Base-by-base conservation (phyloP, 345 rosid genomes). In the Isatis tinctoria region DNA sequence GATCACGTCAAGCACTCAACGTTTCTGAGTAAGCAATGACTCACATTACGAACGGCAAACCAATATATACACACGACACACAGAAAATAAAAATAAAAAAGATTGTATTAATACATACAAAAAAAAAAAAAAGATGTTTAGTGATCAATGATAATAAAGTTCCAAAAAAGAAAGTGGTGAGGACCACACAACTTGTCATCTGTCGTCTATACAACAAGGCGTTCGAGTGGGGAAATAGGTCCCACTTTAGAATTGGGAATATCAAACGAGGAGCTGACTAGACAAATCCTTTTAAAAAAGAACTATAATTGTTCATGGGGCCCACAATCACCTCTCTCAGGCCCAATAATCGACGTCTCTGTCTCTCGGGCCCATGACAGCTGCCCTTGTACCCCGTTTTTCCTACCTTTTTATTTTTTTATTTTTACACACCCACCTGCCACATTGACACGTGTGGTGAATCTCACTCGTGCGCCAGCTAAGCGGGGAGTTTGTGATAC, bases 291-390 rank as follows among this genome's bases (percentile, higher is more conserved):
- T 49, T 24, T 51, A 20, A 66, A 35, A 40, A 68, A 39, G 44
- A 56, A 24, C 3, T 53, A 9, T 56, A 20, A 66, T 48, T 48
- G 37, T 9, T 59, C 0, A 2, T 76, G 64, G 87, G 85, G 9
- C 83, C 89, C 67, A 72, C 79, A 3, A 41, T 49, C 62, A 67
- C 63, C 62, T 71, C 74, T 73, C 20, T 7, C 28, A 22, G 83
- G 90, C 84, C 67, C 86, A 2, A 43, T 70, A 48, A 59, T 67
- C 67, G 0, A 80, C 68, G 86, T 80, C 80, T 32, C 40, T 82
- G 87, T 85, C 79, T 47, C 28, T 12, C 60, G 69, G 87, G 73
- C 88, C 88, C 88, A 82, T 82, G 47, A 24, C 71, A 27, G 16
- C 76, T 80, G 80, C 74, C 82, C 83, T 78, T 62, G 64, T 53